A percentile compares a stretch with the other conserved stretches of the same genome.
Evolutionary conservation across 1,284 basidiomycete genomes (phyloP).

Genomic region (Naganishia liquefaciens): DNA sequence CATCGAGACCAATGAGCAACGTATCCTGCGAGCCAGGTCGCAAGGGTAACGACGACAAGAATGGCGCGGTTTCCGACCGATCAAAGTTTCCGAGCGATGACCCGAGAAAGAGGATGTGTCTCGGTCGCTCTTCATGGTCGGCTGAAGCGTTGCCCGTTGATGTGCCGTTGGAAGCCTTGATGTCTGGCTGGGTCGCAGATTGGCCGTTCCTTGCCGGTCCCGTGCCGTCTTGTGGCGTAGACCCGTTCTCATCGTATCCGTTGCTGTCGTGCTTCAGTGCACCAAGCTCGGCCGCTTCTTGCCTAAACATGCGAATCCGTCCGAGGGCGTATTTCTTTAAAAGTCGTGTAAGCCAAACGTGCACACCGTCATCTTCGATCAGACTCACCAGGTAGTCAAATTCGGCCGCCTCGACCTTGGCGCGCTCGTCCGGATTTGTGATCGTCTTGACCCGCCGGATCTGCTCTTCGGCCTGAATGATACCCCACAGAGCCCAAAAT

Average conservation of each 20-base stretch:
- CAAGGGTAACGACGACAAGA: constrained; percentile 77
- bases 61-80: constrained; percentile 69
- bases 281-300: constrained; percentile 46
- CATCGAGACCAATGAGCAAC: constrained; percentile 77
- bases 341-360: background rate
- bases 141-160: constrained; percentile 31
- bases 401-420: constrained; percentile 39
- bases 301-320: constrained; percentile 51
- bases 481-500: constrained; percentile 89
- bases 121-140: constrained; percentile 53
- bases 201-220: background rate
- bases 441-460: constrained; percentile 61
- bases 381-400: constrained; percentile 53
- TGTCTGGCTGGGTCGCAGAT: background rate
- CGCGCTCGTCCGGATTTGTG: constrained; percentile 32
- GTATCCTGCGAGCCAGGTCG: constrained; percentile 61
- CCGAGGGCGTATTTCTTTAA: constrained; percentile 51
- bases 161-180: constrained; percentile 1
- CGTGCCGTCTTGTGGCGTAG: background rate
- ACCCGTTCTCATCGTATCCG: background rate
- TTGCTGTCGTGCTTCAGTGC: constrained; percentile 22
- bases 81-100: constrained; percentile 91
- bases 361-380: background rate
- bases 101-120: constrained; percentile 90
- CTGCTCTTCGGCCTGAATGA: constrained; percentile 83